Conservation (phyloP, 768 basidiomycete species). For the Lanmaoa rubissima region DNA sequence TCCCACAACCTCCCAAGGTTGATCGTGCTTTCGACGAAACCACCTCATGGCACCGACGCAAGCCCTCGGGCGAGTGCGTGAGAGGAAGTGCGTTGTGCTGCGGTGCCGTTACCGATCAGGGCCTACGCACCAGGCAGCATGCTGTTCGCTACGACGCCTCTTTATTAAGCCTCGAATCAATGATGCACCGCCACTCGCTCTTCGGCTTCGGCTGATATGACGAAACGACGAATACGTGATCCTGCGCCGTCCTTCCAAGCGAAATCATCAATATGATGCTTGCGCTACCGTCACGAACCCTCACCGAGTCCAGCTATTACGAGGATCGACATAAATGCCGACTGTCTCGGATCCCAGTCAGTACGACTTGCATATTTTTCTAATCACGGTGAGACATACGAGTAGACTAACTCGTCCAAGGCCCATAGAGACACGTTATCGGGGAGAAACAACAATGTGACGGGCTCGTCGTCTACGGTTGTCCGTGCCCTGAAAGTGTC, state of each 20-base stretch:
- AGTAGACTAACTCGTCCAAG: neutral
- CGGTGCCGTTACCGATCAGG: slow-evolving; percentile 19
- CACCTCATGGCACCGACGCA: slow-evolving; percentile 29
- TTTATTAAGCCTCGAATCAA: slow-evolving; percentile 15
- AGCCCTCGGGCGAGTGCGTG: slow-evolving; percentile 18
- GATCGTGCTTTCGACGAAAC: slow-evolving; percentile 52
- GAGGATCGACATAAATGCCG: neutral
- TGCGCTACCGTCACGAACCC: neutral
- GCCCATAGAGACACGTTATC: neutral
- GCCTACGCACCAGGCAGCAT: slow-evolving; percentile 3
- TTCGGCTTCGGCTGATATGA: neutral
- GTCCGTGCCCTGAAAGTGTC: neutral
- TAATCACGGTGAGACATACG: neutral
- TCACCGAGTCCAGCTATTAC: neutral
- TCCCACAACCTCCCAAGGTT: slow-evolving; percentile 78
- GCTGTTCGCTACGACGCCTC: slow-evolving; percentile 12
- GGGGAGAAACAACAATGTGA: neutral
- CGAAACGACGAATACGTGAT: neutral
- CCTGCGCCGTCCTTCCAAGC: neutral
- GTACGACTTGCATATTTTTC: neutral
- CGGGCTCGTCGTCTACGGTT: neutral
- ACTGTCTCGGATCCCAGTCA: neutral
- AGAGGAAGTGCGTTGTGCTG: slow-evolving; percentile 11
- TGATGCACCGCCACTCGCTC: slow-evolving; percentile 23
- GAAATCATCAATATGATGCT: slow-evolving; percentile 13